phyloP scores from a whole-genome alignment of 73 alveolate species.

The Tetrahymena borealis region DNA sequence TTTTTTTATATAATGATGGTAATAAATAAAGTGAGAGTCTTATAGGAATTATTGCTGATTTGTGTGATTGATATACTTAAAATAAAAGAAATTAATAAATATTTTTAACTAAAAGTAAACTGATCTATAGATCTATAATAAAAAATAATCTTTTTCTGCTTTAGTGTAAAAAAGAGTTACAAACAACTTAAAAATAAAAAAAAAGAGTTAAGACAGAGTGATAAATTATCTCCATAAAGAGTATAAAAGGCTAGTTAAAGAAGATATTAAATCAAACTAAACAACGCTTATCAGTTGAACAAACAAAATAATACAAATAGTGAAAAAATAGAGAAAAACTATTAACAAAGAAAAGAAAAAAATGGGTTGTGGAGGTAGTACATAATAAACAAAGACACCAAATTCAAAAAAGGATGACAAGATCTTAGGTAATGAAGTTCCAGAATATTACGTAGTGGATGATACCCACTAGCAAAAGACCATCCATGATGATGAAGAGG shows the following conservation, averaged over 20 bases:
- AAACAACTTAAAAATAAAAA: neutral
- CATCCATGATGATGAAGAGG: neutral
- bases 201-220: neutral
- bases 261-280: neutral
- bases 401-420: neutral
- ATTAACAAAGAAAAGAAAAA: neutral
- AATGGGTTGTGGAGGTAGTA: neutral
- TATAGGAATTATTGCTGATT: no score
- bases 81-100: neutral
- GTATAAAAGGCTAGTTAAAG: neutral
- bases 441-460: neutral
- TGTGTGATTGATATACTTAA: no score
- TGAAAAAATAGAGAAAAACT: neutral
- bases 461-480: neutral
- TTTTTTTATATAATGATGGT: no score
- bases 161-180: neutral
- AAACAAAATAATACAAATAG: neutral
- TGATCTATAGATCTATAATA: neutral
- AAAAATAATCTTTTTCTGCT: neutral
- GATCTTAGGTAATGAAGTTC: slow-evolving; percentile 1
- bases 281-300: neutral
- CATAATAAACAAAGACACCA: neutral
- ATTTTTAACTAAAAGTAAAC: neutral
- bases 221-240: neutral
- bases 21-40: no score